Evolutionary conservation across 306 rosid species (phyloP).

Genomic region (Lathyrus oleraceus): DNA sequence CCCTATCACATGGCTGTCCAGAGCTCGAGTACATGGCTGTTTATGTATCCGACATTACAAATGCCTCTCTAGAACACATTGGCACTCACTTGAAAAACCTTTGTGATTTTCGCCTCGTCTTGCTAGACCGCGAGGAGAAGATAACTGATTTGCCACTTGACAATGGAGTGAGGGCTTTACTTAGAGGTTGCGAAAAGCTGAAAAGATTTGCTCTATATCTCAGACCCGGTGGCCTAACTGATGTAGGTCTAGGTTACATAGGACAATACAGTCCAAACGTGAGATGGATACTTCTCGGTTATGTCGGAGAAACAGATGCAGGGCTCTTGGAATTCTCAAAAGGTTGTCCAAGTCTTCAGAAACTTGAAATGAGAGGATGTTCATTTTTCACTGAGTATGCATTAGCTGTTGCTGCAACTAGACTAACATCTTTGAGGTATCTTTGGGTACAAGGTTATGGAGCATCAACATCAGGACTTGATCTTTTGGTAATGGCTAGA

Average conservation of each 20-base stretch:
- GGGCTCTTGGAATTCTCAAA: constrained; percentile 77
- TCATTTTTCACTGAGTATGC: constrained; percentile 90
- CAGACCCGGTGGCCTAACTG: constrained; percentile 79
- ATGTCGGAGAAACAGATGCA: constrained; percentile 77
- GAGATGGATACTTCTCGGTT: constrained; percentile 99
- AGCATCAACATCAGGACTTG: constrained; percentile 58
- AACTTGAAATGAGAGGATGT: constrained; percentile 92
- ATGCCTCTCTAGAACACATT: constrained; percentile 66
- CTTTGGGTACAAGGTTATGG: constrained; percentile 95
- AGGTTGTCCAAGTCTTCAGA: constrained; percentile 94
- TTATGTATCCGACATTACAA: constrained; percentile 87
- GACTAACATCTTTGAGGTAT: constrained; percentile 69
- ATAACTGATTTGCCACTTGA: constrained; percentile 92
- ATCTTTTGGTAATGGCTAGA: constrained; percentile 80
- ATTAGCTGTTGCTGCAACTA: constrained; percentile 68
- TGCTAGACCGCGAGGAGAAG: constrained; percentile 73
- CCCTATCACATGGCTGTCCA: constrained; percentile 85
- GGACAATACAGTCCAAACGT: constrained; percentile 82
- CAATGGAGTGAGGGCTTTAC: constrained; percentile 79
- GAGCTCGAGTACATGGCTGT: constrained; percentile 87
- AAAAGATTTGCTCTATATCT: constrained; percentile 89
- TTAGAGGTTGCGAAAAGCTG: constrained; percentile 83
- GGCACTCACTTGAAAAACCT: constrained; percentile 78
- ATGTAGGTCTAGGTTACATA: constrained; percentile 73
- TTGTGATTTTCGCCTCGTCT: constrained; percentile 84